Base-by-base conservation (phyloP, 345 rosid genomes). In the Camelina sativa region DNA sequence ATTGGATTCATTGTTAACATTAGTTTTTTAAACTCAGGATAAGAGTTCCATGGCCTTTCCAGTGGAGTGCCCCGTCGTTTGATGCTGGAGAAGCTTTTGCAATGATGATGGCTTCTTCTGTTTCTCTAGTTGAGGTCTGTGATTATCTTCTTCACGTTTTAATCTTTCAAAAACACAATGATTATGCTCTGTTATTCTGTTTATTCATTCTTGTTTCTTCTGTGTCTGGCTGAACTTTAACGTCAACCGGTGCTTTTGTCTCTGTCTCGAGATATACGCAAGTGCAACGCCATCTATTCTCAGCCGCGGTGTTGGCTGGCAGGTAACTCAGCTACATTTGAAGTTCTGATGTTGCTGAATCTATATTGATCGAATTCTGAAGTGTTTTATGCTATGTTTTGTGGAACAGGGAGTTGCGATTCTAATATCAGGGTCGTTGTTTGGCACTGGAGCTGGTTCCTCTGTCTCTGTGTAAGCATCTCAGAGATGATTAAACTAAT, bases 51-150 rank as follows among this genome's bases (percentile, higher is more conserved):
- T 95, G 88, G 82, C 99, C 98, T 71, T 95, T 95, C 72, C 98
- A 95, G 73, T 95, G 99, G 98, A 98, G 98, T 78, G 82, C 98
- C 20, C 99, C 99, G 60, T 79, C 98, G 38, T 95, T 95, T 82
- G 97, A 95, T 85, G 99, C 99, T 73, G 99, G 99, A 46, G 99
- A 95, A 87, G 98, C 98, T 76, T 95, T 95, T 83, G 99, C 99
- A 65, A 95, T 95, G 99, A 95, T 95, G 99, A 89, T 91, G 98
- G 88, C 98, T 77, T 86, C 98, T 34, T 89, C 92, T 83, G 99
- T 95, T 78, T 92, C 99, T 60, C 96, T 95, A 61, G 92, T 95
- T 51, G 99, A 95, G 98, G 99, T 95, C 50, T 80, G 84, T 32
- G 25, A 10, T 57, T 81, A 60, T 74, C 66, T 52, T 44, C 61